Base-by-base conservation (phyloP, 2,329 filamentous ascomycete species). In the Akanthomyces uredinophilus region DNA sequence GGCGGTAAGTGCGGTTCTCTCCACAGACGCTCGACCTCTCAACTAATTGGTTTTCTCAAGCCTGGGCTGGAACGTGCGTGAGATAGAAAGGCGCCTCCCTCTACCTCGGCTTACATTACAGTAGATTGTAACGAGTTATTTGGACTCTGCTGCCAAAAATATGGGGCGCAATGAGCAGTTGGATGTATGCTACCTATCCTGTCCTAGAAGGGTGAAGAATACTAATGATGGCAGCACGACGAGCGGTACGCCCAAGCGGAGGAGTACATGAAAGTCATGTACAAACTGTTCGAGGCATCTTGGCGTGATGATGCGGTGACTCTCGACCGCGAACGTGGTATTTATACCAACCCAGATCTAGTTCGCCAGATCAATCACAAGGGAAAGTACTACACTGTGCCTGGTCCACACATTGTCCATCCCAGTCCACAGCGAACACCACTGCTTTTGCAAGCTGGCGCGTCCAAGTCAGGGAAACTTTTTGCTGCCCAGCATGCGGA, bases 401-500 rank as follows among this genome's bases (percentile, higher is more conserved):
- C 83, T 0, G 84, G 85, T 0, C 83, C 83, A 13, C 83, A 88
- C 64, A 78, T 87, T 65, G 83, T 81, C 68, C 80, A 87, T 61
- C 85, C 85, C 0, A 81, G 80, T 4, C 85, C 85, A 0, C 87
- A 89, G 66, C 77, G 87, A 1, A 88, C 86, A 0, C 86, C 87
- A 0, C 76, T 89, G 6, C 80, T 89, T 29, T 75, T 88, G 18
- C 86, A 89, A 69, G 86, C 86, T 0, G 86, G 86, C 0, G 86
- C 85, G 0, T 86, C 83, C 0, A 83, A 78, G 59, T 78, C 83
- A 0, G 86, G 85, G 1, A 86, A 85, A 65, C 71, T 73, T 0
- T 89, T 89, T 65, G 84, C 84, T 0, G 83, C 85, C 0, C 81
- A 83, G 60, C 84, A 89, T 66, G 86, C 86, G 0, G 86, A 89